phyloP scores from a whole-genome alignment of 192 early-diverging fungal genomes.

The Phlyctochytrium planicorne region DNA sequence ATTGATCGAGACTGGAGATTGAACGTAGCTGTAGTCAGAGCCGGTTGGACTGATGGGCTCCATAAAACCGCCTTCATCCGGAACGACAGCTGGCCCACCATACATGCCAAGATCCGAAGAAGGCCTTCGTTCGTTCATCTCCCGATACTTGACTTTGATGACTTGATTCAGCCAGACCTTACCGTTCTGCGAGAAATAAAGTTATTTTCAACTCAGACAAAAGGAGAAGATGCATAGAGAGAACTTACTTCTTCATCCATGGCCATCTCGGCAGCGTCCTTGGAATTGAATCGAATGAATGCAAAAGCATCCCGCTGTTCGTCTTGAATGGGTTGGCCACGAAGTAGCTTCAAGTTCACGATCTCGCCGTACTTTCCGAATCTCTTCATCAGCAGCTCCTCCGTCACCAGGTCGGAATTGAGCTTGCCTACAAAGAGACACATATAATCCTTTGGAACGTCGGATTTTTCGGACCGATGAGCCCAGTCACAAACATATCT shows the following conservation, averaged over 20 bases:
- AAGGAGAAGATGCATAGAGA: neutral
- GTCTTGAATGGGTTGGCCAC: neutral
- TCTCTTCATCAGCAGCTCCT: neutral
- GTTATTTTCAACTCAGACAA: neutral
- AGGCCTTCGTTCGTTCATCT: neutral
- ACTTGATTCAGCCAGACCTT: neutral
- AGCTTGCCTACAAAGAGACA: neutral
- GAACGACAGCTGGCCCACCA: too few relatives aligned
- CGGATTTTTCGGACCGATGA: too few relatives aligned
- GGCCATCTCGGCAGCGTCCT: neutral
- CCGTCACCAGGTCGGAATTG: neutral
- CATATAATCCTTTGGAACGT: too few relatives aligned
- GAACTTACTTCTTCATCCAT: slow-evolving; percentile 1
- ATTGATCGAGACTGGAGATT: too few relatives aligned
- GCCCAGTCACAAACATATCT: too few relatives aligned
- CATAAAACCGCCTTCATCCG: too few relatives aligned
- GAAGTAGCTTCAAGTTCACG: neutral
- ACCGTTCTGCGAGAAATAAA: neutral
- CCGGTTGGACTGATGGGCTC: too few relatives aligned
- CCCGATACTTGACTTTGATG: slow-evolving; percentile 1
- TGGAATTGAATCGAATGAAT: neutral
- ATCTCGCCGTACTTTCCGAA: neutral
- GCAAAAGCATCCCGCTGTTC: neutral
- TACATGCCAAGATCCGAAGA: too few relatives aligned
- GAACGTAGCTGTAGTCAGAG: too few relatives aligned